Conservation (phyloP, 2,329 filamentous ascomycete genomes). For the Phoma sp. region DNA sequence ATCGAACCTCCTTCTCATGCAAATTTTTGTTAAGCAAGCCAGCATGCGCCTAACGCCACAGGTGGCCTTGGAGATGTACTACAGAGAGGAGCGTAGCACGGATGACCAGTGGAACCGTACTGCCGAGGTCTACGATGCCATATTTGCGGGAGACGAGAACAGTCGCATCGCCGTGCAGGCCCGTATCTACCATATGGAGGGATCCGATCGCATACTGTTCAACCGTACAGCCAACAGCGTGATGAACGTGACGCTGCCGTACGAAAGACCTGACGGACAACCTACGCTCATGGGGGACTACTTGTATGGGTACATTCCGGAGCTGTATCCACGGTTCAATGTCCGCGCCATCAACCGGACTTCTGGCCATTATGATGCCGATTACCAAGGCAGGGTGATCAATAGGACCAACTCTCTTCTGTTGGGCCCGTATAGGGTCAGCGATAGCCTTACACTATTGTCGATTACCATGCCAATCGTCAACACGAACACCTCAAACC, state of each 20-base stretch:
- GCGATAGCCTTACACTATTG: conserved; percentile 75
- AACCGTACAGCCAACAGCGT: conserved; percentile 57
- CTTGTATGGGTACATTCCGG: conserved; percentile 71
- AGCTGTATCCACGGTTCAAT: conserved; percentile 80
- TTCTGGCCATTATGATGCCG: conserved; percentile 50
- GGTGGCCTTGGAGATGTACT: conserved; percentile 59
- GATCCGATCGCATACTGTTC: conserved; percentile 57
- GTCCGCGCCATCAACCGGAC: conserved; percentile 56
- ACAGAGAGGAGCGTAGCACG: conserved; percentile 62
- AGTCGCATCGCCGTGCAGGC: conserved; percentile 69
- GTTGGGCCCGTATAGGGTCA: conserved; percentile 77
- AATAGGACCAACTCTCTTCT: conserved; percentile 67
- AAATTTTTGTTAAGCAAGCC: conserved; percentile 76
- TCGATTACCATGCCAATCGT: conserved; percentile 84
- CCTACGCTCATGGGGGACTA: conserved; percentile 67
- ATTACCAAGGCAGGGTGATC: conserved; percentile 55
- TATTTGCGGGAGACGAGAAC: conserved; percentile 66
- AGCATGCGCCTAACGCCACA: conserved; percentile 68
- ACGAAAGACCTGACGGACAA: conserved; percentile 64
- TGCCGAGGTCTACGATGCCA: conserved; percentile 71
- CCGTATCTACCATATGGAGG: conserved; percentile 74
- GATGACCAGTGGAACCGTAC: conserved; percentile 68
- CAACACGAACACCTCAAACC: conserved; percentile 66
- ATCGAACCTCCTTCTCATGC: conserved; percentile 79
- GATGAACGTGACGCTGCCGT: conserved; percentile 67